phyloP scores from a whole-genome alignment of 345 rosid genomes.

The Camelina laxa region DNA sequence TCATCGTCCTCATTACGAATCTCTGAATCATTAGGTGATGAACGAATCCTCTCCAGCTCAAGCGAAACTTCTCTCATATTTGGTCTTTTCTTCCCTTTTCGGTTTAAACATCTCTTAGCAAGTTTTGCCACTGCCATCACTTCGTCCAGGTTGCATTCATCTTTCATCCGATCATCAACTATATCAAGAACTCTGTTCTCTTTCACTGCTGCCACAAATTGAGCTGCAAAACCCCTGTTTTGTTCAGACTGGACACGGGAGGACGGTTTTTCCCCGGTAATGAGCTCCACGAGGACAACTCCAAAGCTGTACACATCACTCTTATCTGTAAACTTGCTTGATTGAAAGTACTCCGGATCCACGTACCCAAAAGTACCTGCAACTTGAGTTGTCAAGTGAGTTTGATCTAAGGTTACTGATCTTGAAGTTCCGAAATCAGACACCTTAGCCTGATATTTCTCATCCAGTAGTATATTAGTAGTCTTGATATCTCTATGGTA shows the following conservation, averaged over 20 bases:
- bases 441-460: conserved; percentile 37
- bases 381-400: conserved; percentile 41
- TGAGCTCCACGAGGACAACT: conserved; percentile 74
- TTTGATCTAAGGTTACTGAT: conserved; percentile 38
- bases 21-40: conserved; percentile 26
- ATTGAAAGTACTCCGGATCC: conserved; percentile 54
- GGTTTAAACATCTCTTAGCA: conserved; percentile 46
- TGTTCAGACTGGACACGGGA: conserved; percentile 16
- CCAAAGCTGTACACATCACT: conserved; percentile 90
- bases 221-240: conserved; percentile 37
- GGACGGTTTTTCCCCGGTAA: conserved; percentile 46
- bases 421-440: conserved; percentile 47
- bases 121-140: conserved; percentile 46
- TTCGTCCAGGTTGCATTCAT: conserved; percentile 38
- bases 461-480: conserved; percentile 40
- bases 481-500: conserved; percentile 45
- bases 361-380: conserved; percentile 55
- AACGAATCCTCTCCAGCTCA: conserved; percentile 44
- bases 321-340: conserved; percentile 43
- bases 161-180: conserved; percentile 35
- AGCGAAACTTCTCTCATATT: conserved; percentile 48
- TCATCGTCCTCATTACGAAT: conserved; percentile 22
- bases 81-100: conserved; percentile 52
- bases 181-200: conserved; percentile 30
- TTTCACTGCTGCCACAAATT: conserved; percentile 33